phyloP scores from a whole-genome alignment of 2,329 filamentous ascomycete species.

The Aspergillus udagawae region DNA sequence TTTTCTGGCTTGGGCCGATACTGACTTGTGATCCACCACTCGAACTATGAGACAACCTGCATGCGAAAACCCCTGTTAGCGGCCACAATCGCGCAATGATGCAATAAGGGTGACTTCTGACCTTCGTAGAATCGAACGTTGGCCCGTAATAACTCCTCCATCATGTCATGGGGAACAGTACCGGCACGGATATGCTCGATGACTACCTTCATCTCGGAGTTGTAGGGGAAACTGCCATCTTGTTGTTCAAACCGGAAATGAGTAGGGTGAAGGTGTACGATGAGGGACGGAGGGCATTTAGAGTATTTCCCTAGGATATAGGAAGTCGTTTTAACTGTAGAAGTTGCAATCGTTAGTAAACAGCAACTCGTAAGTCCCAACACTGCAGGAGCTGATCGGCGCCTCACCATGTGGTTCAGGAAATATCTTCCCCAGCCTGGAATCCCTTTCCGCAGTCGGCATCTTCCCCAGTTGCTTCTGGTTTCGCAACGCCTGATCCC shows the following conservation, averaged over 20 bases:
- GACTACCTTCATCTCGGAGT: constrained; percentile 80
- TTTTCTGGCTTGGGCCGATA: constrained; percentile 56
- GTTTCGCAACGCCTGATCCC: constrained; percentile 29
- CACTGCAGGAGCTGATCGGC: background rate
- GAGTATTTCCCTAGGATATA: constrained; percentile 82
- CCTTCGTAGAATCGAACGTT: constrained; percentile 87
- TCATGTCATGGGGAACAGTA: constrained; percentile 83
- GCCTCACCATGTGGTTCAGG: constrained; percentile 45
- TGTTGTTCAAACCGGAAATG: constrained; percentile 93
- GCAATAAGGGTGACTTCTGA: constrained; percentile 19
- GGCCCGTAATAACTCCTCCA: constrained; percentile 68
- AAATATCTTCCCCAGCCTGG: constrained; percentile 34
- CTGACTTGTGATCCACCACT: constrained; percentile 79
- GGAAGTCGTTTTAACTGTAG: constrained; percentile 64
- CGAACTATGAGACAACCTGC: constrained; percentile 82
- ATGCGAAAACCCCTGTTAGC: constrained; percentile 1
- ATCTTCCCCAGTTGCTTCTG: constrained; percentile 34
- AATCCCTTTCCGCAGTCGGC: constrained; percentile 27
- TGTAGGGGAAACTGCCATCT: constrained; percentile 86
- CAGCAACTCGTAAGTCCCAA: constrained; percentile 9
- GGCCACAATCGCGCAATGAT: constrained; percentile 1
- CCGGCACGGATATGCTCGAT: constrained; percentile 72
- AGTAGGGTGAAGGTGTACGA: constrained; percentile 77
- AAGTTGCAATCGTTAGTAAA: constrained; percentile 18
- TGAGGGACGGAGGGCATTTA: constrained; percentile 71